phyloP scores from a whole-genome alignment of 768 basidiomycete species.

The Pleurotus sapidus region DNA sequence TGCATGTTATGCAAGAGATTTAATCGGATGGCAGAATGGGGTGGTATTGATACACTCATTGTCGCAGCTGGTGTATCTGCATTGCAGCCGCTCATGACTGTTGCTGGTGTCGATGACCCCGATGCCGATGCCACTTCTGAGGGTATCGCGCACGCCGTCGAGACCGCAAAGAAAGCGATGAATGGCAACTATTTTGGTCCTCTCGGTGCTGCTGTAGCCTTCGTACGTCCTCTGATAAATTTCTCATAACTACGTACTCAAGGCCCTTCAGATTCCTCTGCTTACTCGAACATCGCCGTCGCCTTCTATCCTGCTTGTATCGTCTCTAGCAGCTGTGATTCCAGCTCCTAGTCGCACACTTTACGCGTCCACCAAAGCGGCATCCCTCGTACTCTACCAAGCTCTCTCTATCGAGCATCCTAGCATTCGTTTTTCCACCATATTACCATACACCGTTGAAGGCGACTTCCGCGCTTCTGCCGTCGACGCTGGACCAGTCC shows the following conservation, averaged over 20 bases:
- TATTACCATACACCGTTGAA: slow-evolving; percentile 71
- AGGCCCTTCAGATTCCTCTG: slow-evolving; percentile 64
- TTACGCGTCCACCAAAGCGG: slow-evolving; percentile 82
- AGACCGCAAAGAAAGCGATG: slow-evolving; percentile 54
- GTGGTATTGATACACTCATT: slow-evolving; percentile 78
- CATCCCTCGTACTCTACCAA: slow-evolving; percentile 75
- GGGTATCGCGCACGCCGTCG: slow-evolving; percentile 57
- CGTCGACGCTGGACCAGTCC: slow-evolving; percentile 51
- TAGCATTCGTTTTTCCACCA: slow-evolving; percentile 53
- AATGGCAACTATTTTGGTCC: slow-evolving; percentile 71
- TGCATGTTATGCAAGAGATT: not conserved
- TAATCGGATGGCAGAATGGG: slow-evolving; percentile 57
- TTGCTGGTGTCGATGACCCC: slow-evolving; percentile 54
- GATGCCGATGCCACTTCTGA: slow-evolving; percentile 38
- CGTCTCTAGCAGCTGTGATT: slow-evolving; percentile 74
- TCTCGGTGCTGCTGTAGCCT: slow-evolving; percentile 63
- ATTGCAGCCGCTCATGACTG: slow-evolving; percentile 67
- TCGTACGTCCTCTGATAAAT: slow-evolving; percentile 43
- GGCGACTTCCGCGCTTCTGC: slow-evolving; percentile 80
- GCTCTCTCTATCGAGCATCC: slow-evolving; percentile 81
- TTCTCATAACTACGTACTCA: not conserved
- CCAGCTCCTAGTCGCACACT: slow-evolving; percentile 85
- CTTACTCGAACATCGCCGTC: slow-evolving; percentile 58
- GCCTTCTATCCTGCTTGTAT: slow-evolving; percentile 77
- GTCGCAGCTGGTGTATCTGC: slow-evolving; percentile 85